Evolutionary conservation across 1,284 basidiomycete species (phyloP).

Genomic region (Leccinum fuscescens): DNA sequence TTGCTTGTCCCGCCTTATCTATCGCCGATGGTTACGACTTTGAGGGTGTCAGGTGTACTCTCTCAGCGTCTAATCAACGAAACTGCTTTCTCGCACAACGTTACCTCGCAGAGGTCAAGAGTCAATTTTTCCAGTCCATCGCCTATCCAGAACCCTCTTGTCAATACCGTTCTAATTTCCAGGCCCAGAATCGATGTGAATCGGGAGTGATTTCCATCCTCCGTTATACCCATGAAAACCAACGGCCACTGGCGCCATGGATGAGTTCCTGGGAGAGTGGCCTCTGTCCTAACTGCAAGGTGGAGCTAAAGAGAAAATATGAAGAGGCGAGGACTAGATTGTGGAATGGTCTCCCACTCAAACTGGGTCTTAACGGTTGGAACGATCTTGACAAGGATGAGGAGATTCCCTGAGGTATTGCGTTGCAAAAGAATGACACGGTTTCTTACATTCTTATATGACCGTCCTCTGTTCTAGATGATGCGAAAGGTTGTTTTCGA

Average conservation of each 20-base stretch:
- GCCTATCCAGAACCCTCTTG: not conserved
- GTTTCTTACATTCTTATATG: not conserved
- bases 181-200: not conserved
- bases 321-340: not conserved
- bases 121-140: not conserved
- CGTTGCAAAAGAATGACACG: not conserved
- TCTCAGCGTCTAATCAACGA: slow-evolving; percentile 3
- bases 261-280: not conserved
- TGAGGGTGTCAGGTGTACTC: not conserved
- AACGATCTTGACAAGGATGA: slow-evolving; percentile 6
- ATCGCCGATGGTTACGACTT: slow-evolving; percentile 13
- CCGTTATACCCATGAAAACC: not conserved
- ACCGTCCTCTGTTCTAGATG: not conserved
- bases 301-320: not conserved
- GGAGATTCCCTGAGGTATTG: not conserved
- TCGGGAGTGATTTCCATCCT: not conserved
- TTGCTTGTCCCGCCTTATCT: slow-evolving; percentile 1
- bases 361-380: slow-evolving; percentile 4
- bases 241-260: slow-evolving; percentile 1
- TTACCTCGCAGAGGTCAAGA: not conserved
- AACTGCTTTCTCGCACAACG: slow-evolving; percentile 3
- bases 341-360: slow-evolving; percentile 4
- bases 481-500: not conserved
- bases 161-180: too few relatives aligned
- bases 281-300: not conserved